A percentile compares a stretch with the other conserved stretches of the same genome.
Evolutionary conservation across 441 rosid genomes (phyloP).

Genomic region (Populus hybrid): DNA sequence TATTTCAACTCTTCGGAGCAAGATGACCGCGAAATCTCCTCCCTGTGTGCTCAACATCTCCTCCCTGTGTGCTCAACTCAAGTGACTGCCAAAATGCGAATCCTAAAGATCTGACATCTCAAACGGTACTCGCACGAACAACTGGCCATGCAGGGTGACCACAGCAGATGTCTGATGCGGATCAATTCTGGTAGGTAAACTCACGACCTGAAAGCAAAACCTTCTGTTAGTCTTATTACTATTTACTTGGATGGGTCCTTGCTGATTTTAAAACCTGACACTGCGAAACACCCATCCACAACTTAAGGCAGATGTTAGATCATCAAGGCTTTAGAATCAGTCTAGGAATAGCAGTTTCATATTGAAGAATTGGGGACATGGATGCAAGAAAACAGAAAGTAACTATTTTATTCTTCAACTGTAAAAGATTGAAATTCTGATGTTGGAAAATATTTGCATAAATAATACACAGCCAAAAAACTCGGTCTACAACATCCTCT

Average conservation of each 20-base stretch:
- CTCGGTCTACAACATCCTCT: neutral
- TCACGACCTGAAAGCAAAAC: conserved; percentile 57
- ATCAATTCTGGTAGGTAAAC: conserved; percentile 83
- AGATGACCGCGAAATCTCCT: neutral
- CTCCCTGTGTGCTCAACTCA: too few species aligned
- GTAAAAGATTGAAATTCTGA: too few species aligned
- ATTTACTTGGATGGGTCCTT: too few species aligned
- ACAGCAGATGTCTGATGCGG: conserved; percentile 97
- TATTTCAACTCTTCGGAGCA: neutral
- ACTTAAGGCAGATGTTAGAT: too few species aligned
- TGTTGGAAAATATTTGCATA: neutral
- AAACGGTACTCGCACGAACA: conserved; percentile 80
- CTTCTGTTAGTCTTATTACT: neutral
- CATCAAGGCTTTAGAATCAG: too few species aligned
- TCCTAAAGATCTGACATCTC: conserved; percentile 40
- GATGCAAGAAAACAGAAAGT: too few species aligned
- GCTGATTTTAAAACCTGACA: too few species aligned
- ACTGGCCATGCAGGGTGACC: conserved; percentile 88
- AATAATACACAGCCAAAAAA: neutral
- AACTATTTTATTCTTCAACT: too few species aligned
- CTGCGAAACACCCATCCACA: too few species aligned
- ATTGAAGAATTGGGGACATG: neutral
- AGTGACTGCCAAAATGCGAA: neutral
- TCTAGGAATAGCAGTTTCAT: too few species aligned
- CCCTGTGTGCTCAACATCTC: neutral